These are phyloP conservation scores for Nannochloropsis salina DNA, from an alignment of 108 stramenopile genomes.

Conservation along the genomic window DNA sequence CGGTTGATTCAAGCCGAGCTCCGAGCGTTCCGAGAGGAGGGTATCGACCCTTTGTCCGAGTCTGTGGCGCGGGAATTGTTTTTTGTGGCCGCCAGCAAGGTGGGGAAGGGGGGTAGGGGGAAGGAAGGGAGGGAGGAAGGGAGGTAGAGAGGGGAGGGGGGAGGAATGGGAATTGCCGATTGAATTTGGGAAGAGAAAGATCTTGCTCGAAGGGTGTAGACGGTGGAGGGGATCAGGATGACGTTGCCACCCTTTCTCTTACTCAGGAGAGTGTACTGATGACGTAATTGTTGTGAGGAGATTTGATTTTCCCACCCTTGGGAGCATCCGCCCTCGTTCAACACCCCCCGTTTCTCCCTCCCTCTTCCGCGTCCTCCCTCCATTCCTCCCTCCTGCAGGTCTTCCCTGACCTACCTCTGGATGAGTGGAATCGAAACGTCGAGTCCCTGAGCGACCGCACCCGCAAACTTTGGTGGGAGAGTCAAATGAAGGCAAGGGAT, in stretches of 20 bases:
- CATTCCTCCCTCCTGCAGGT: background rate
- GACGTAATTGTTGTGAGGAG: too few species aligned
- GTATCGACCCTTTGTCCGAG: background rate
- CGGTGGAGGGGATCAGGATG: too few species aligned
- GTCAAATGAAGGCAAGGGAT: background rate
- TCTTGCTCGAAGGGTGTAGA: too few species aligned
- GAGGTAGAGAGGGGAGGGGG: background rate
- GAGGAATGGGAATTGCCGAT: too few species aligned
- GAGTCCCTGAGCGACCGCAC: background rate
- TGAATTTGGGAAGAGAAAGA: too few species aligned
- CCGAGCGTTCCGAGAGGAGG: background rate
- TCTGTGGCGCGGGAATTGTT: background rate
- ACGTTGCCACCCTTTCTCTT: too few species aligned
- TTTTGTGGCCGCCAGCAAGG: background rate
- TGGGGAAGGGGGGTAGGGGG: background rate
- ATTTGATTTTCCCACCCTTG: background rate
- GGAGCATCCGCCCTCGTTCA: background rate
- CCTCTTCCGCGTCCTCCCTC: background rate
- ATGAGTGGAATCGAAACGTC: background rate
- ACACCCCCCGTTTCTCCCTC: background rate
- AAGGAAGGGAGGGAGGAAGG: background rate
- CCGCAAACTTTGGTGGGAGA: background rate
- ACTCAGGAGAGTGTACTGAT: too few species aligned
- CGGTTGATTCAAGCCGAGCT: background rate
- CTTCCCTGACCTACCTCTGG: background rate